Conservation (phyloP, 805 yeast genomes). For the Clavispora fructus region DNA sequence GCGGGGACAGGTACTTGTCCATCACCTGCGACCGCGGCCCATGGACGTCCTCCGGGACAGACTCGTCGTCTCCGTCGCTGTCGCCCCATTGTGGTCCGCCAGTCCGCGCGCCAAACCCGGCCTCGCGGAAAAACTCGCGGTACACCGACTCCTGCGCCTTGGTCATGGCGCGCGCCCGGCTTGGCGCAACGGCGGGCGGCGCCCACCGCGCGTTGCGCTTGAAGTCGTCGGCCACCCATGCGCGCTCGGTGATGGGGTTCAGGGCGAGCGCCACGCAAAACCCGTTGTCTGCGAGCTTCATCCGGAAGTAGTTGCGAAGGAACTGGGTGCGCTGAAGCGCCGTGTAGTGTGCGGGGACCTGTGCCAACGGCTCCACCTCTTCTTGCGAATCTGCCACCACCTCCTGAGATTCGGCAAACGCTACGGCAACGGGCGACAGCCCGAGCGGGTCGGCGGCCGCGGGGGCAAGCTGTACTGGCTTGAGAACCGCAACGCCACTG, state of each 20-base stretch:
- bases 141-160: slow-evolving; percentile 14
- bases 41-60: background rate
- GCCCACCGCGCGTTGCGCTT: slow-evolving; percentile 23
- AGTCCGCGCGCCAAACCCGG: slow-evolving; percentile 10
- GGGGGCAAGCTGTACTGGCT: background rate
- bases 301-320: slow-evolving; percentile 20
- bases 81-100: slow-evolving; percentile 14
- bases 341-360: slow-evolving; percentile 18
- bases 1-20: slow-evolving; percentile 36
- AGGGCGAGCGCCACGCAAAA: slow-evolving; percentile 20
- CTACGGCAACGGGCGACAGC: background rate
- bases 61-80: background rate
- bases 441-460: background rate
- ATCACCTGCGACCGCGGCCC: slow-evolving; percentile 21
- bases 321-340: slow-evolving; percentile 30
- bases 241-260: slow-evolving; percentile 34
- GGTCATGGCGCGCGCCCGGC: slow-evolving; percentile 17
- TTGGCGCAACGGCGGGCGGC: slow-evolving; percentile 10
- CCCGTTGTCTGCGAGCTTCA: slow-evolving; percentile 15
- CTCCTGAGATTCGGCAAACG: slow-evolving; percentile 1
- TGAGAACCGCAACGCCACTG: background rate
- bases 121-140: slow-evolving; percentile 14
- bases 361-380: slow-evolving; percentile 13
- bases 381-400: slow-evolving; percentile 16
- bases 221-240: slow-evolving; percentile 35